Base-by-base conservation (phyloP, 306 rosid species). In the Herpetospermum pedunculosum region DNA sequence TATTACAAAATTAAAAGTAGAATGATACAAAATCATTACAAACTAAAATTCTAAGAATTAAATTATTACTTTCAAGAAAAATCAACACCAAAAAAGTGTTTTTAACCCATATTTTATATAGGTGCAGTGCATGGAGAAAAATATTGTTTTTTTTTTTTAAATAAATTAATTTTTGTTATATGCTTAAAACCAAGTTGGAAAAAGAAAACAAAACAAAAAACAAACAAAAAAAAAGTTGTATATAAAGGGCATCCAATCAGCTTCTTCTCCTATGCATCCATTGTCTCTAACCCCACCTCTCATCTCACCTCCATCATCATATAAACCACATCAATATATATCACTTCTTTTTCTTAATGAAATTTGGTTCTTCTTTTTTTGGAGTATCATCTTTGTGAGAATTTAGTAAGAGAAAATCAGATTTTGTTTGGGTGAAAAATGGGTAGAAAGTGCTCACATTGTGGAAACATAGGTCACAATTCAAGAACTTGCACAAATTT, bases 401-500 rank as follows among this genome's bases (percentile, higher is more conserved):
- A 65, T 21, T 37, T 9, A 37, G 73, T 0, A 11, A 3, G 15
- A 58, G 16, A 55, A 11, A 23, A 67, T 58, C 21, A 28, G 64
- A 35, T 9, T 48, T 52, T 77, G 79, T 37, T 44, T 37, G 44
- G 70, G 77, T 68, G 69, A 81, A 83, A 74, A 78, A 91, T 94
- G 99, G 97, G 88, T 0, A 91, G 99, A 75, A 94, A 94, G 87
- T 94, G 99, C 80, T 94, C 99, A 18, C 97, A 94, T 84, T 94
- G 99, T 85, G 95, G 97, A 70, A 88, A 81, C 70, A 82, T 87
- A 76, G 99, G 99, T 26, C 98, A 94, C 71, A 94, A 94, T 83
- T 94, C 96, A 10, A 91, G 99, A 65, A 94, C 99, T 6, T 94
- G 99, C 83, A 73, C 96, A 10, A 87, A 85, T 76, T 74, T 70